Evolutionary conservation across 2,329 filamentous ascomycete species (phyloP).

Genomic region (Thyridium curvatum): DNA sequence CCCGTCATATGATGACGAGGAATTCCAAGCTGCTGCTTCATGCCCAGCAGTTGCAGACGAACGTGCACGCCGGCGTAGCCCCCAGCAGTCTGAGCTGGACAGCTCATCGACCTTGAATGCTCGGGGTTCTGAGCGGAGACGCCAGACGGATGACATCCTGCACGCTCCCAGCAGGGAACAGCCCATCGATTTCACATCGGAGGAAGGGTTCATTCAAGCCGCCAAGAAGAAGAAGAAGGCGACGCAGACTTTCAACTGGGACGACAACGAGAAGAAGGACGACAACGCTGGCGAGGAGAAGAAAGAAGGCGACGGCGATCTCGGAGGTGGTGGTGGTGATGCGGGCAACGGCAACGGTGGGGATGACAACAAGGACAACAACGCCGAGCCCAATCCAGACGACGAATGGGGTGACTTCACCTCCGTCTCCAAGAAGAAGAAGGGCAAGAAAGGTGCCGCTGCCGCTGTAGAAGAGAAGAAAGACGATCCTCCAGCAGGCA

Average conservation of each 20-base stretch:
- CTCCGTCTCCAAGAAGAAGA: constrained; percentile 44
- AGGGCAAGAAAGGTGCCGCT: constrained; percentile 44
- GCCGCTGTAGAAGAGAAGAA: constrained; percentile 17
- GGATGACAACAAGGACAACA: constrained; percentile 18
- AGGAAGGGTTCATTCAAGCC: constrained; percentile 47
- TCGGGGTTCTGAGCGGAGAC: too few species aligned
- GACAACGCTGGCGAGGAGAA: constrained; percentile 28
- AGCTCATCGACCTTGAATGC: too few species aligned
- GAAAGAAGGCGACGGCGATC: constrained; percentile 24
- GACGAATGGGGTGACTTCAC: constrained; percentile 46
- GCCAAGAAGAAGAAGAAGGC: constrained; percentile 51
- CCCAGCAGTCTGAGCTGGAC: too few species aligned
- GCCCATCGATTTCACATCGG: constrained; percentile 51
- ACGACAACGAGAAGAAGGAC: constrained; percentile 37
- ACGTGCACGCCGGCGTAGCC: too few species aligned
- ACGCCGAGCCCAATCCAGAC: constrained; percentile 26
- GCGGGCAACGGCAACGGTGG: constrained; percentile 17
- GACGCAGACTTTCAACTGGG: constrained; percentile 24
- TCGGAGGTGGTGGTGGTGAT: constrained; percentile 28
- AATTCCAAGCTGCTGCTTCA: too few species aligned
- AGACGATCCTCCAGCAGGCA: constrained; percentile 13
- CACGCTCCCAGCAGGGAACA: constrained; percentile 35
- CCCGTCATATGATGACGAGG: too few species aligned
- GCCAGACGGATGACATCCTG: constrained; percentile 8
- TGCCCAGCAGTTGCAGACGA: too few species aligned